A percentile compares a stretch with the other conserved stretches of the same genome.
Conservation (phyloP, 2,329 filamentous ascomycete genomes). For the Pseudogymnoascus sp. region DNA sequence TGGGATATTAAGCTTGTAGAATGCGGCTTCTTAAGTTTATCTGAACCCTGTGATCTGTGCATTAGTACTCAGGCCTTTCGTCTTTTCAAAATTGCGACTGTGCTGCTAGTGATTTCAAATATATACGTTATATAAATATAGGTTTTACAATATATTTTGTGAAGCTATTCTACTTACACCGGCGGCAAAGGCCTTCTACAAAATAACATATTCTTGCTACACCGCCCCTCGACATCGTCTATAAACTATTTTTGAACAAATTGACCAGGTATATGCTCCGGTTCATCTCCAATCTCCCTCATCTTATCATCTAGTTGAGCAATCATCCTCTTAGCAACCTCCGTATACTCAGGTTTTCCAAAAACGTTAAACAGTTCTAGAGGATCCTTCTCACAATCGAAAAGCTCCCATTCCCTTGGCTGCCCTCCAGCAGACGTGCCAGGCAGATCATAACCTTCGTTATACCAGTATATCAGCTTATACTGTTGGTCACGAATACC, state of each 20-base stretch:
- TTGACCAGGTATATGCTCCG: conserved; percentile 22
- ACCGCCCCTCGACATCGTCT: background rate
- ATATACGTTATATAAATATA: background rate
- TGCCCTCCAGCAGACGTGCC: conserved; percentile 34
- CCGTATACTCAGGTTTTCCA: conserved; percentile 29
- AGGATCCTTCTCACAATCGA: conserved; percentile 42
- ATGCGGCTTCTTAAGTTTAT: background rate
- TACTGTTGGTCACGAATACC: conserved; percentile 42
- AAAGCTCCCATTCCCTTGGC: conserved; percentile 45
- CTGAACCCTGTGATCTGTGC: background rate
- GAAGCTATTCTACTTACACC: background rate
- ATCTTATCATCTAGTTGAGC: conserved; percentile 39
- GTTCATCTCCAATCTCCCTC: conserved; percentile 42
- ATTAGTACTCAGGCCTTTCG: no score
- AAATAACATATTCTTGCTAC: background rate
- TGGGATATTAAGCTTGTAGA: background rate
- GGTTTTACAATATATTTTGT: background rate
- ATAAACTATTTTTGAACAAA: background rate
- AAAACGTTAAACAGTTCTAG: conserved; percentile 42
- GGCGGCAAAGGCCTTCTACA: no score
- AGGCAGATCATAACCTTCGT: conserved; percentile 37
- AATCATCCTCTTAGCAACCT: conserved; percentile 34
- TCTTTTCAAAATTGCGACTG: background rate
- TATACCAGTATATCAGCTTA: conserved; percentile 50
- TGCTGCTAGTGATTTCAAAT: background rate